Base-by-base conservation (phyloP, 345 rosid species). In the Cardamine occulta region DNA sequence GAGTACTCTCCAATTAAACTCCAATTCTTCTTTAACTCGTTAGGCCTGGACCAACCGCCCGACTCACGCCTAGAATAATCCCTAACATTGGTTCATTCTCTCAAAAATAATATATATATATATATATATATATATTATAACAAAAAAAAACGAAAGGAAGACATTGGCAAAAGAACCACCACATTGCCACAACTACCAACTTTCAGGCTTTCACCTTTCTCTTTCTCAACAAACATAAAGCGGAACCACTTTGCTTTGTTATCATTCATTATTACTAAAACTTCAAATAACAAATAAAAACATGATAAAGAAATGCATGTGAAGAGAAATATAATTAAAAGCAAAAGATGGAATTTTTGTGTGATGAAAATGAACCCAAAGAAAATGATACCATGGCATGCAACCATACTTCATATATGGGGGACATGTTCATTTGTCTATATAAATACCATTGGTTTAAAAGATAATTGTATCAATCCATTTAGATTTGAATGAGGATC, bases 161-260 rank as follows among this genome's bases (percentile, higher is more conserved):
- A 49, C 68, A 75, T 51, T 17, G 66, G 70, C 65, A 62, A 26
- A 26, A 26, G 28, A 26, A 26, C 28, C 28, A 26, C 28, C 4
- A 49, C 68, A 75, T 51, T 24, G 66, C 59, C 65, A 62, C 64
- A 68, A 68, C 74, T 42, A 68, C 48, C 69, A 76, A 15, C 32
- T 69, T 69, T 62, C 57, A 76, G 49, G 58, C 68, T 51, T 58
- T 68, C 73, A 28, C 48, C 28, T 53, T 69, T 76, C 58, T 53
- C 49, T 54, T 54, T 70, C 61, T 34, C 53, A 70, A 63, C 66
- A 17, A 34, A 44, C 28, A 70, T 76, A 76, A 76, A 76, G 75
- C 6, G 34, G 9, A 35, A 32, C 45, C 11, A 63, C 71, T 76
- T 76, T 76, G 29, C 65, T 69, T 63, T 63, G 18, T 70, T n/a